Evolutionary conservation across 805 yeast species (phyloP).

Genomic region (Sugiyamaella valdiviana): DNA sequence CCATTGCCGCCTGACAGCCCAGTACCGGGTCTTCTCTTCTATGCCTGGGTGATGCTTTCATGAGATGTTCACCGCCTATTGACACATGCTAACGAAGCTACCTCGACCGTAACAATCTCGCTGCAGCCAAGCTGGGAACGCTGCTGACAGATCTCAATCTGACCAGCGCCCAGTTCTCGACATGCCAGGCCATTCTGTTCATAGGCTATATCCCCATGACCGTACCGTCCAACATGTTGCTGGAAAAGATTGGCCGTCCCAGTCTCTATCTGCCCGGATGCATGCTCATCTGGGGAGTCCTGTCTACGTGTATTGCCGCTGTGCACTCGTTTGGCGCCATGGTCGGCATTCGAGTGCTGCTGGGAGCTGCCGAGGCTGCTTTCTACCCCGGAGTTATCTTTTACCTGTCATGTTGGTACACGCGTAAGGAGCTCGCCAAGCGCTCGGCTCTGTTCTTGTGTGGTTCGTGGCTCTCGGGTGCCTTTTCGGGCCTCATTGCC

Average conservation of each 20-base stretch:
- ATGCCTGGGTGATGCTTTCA: too few relatives aligned
- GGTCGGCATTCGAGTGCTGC: slow-evolving; percentile 38
- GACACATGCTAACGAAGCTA: slow-evolving; percentile 8
- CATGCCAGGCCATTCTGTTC: slow-evolving; percentile 38
- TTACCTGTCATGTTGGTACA: slow-evolving; percentile 51
- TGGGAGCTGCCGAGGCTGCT: slow-evolving; percentile 47
- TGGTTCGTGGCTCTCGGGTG: slow-evolving; percentile 46
- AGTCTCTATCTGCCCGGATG: slow-evolving; percentile 41
- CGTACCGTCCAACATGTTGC: slow-evolving; percentile 30
- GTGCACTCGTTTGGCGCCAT: slow-evolving; percentile 41
- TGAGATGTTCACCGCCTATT: too few relatives aligned
- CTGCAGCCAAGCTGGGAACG: slow-evolving; percentile 31
- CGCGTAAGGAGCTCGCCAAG: slow-evolving; percentile 42
- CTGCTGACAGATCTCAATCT: slow-evolving; percentile 32
- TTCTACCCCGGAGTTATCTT: slow-evolving; percentile 45
- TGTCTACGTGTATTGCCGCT: slow-evolving; percentile 45
- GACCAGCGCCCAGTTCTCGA: slow-evolving; percentile 37
- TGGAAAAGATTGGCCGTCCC: slow-evolving; percentile 36
- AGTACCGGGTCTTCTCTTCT: too few relatives aligned
- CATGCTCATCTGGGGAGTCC: slow-evolving; percentile 45
- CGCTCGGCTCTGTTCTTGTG: slow-evolving; percentile 47
- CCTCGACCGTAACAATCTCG: slow-evolving; percentile 35
- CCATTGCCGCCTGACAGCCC: too few relatives aligned
- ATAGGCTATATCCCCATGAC: slow-evolving; percentile 34
- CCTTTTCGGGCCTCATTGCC: slow-evolving; percentile 50